Conservation (phyloP, 495 filamentous ascomycete genomes). For the Haplographium delicatum region DNA sequence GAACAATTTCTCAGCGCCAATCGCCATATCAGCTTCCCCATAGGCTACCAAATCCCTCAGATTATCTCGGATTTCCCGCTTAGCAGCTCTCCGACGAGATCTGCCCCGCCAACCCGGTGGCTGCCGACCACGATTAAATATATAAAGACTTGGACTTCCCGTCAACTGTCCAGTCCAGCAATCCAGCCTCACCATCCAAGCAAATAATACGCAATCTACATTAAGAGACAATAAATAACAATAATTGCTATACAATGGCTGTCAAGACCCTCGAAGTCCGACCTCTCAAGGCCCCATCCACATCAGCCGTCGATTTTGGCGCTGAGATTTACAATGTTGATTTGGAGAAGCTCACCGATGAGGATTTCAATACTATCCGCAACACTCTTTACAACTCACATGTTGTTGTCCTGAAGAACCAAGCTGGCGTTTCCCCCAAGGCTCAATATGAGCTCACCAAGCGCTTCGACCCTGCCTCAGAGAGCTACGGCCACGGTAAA, state of each 20-base stretch:
- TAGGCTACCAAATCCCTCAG: too few relatives aligned
- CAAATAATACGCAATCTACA: neutral
- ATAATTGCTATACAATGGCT: conserved; percentile 23
- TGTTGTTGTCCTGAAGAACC: conserved; percentile 65
- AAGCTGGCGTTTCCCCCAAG: conserved; percentile 52
- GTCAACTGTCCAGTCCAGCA: too few relatives aligned
- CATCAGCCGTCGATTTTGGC: conserved; percentile 54
- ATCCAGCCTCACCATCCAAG: neutral
- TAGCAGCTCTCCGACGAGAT: too few relatives aligned
- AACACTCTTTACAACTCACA: conserved; percentile 56
- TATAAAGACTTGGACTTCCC: too few relatives aligned
- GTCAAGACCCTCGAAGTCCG: conserved; percentile 29
- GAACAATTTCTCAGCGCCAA: too few relatives aligned
- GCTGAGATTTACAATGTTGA: conserved; percentile 49
- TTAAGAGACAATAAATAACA: too few relatives aligned
- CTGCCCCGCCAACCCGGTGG: too few relatives aligned
- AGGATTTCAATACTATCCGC: conserved; percentile 53
- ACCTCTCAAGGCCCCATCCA: conserved; percentile 38
- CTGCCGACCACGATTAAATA: too few relatives aligned
- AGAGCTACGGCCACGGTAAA: conserved; percentile 67
- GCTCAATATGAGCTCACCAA: conserved; percentile 67
- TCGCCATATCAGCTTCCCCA: too few relatives aligned
- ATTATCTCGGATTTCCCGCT: too few relatives aligned
- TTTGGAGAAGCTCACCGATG: conserved; percentile 55
- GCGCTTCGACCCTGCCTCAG: conserved; percentile 60